Evolutionary conservation across 768 basidiomycete species (phyloP).

Genomic region (Amanita subjunquillea): DNA sequence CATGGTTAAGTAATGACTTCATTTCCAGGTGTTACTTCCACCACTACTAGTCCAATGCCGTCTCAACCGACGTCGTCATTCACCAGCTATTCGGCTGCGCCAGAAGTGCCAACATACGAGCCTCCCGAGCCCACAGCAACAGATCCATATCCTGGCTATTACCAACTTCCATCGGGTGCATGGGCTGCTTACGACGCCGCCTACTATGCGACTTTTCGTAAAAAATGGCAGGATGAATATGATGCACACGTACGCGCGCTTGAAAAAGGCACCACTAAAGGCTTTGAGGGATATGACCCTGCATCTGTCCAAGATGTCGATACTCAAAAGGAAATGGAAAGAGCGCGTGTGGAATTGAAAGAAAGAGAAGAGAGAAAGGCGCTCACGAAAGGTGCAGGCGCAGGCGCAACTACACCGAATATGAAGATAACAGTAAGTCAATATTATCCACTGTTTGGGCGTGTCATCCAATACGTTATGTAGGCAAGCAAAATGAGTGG

Average conservation of each 20-base stretch:
- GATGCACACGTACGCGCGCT: conserved; percentile 61
- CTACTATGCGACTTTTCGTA: conserved; percentile 59
- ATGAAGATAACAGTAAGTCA: conserved; percentile 75
- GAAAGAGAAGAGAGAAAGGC: conserved; percentile 72
- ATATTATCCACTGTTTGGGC: background rate
- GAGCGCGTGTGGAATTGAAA: conserved; percentile 62
- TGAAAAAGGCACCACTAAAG: conserved; percentile 57
- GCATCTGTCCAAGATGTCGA: conserved; percentile 50
- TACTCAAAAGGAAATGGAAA: conserved; percentile 68
- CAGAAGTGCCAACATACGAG: conserved; percentile 52
- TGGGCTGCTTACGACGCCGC: conserved; percentile 68
- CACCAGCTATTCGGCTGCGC: conserved; percentile 52
- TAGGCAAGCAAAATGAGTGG: conserved; percentile 65
- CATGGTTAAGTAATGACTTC: background rate
- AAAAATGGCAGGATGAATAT: conserved; percentile 68
- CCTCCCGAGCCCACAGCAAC: conserved; percentile 65
- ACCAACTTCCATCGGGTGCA: conserved; percentile 68
- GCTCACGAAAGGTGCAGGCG: conserved; percentile 49
- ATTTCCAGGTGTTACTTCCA: conserved; percentile 9
- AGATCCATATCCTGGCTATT: conserved; percentile 83
- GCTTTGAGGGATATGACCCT: conserved; percentile 56
- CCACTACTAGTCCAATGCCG: conserved; percentile 8
- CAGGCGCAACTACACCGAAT: conserved; percentile 52
- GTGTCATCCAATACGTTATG: background rate
- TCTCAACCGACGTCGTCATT: conserved; percentile 16